These are phyloP conservation scores for Calonectria naviculata DNA, from an alignment of 2,329 filamentous ascomycete genomes.

Conservation along the genomic window DNA sequence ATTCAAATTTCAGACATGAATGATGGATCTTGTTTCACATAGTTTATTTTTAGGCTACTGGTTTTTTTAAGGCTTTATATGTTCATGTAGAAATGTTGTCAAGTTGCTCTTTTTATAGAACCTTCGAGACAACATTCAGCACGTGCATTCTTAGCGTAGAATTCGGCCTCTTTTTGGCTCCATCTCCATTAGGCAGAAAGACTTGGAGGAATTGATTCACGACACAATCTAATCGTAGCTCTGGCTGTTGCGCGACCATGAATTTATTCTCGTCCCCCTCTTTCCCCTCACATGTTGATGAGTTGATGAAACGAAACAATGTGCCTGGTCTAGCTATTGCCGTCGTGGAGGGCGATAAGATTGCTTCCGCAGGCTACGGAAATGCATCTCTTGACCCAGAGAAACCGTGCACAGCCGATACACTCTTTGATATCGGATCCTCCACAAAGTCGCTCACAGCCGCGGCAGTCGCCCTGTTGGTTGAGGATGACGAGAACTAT, in stretches of 20 bases:
- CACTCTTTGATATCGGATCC: conserved; percentile 42
- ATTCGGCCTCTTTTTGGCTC: background rate
- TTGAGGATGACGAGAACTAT: conserved; percentile 33
- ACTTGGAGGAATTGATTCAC: background rate
- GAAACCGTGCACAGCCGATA: conserved; percentile 33
- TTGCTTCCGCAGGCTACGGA: conserved; percentile 38
- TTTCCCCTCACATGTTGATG: conserved; percentile 28
- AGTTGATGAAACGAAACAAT: conserved; percentile 31
- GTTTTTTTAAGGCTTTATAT: too few relatives aligned
- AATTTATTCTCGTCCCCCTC: conserved; percentile 25
- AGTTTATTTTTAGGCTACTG: too few relatives aligned
- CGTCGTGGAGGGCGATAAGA: conserved; percentile 25
- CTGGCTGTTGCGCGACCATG: conserved; percentile 20
- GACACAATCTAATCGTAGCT: background rate
- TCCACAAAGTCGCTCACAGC: conserved; percentile 42
- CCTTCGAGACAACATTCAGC: background rate
- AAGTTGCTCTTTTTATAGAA: background rate
- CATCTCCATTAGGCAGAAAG: background rate
- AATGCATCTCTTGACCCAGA: conserved; percentile 30
- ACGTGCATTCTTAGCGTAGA: background rate
- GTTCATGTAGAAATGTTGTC: too few relatives aligned
- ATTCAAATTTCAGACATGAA: too few relatives aligned
- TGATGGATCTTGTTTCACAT: too few relatives aligned
- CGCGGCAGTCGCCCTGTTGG: conserved; percentile 37
- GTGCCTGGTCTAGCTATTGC: conserved; percentile 40